Base-by-base conservation (phyloP, 192 early-diverging fungal genomes). In the Thamnidium elegans region DNA sequence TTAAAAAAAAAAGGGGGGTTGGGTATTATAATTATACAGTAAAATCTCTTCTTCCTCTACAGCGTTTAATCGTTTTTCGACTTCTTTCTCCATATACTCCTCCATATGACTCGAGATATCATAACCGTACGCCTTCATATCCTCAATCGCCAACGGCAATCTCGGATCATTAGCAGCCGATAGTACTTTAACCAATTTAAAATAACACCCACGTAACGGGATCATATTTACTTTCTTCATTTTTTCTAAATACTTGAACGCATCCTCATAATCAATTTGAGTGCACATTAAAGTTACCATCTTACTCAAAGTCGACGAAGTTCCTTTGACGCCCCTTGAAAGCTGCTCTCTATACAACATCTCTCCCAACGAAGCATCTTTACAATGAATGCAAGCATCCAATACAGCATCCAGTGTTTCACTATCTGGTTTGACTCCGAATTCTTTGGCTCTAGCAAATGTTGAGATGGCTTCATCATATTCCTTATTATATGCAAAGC, bases 221-320 rank as follows among this genome's bases (percentile, higher is more conserved):
- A 81, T 70, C 59, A 85, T 78, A 59, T 72, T 70, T 17, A 74
- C 67, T 19, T 80, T 73, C 66, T 86, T 86, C 86, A 89, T 86
- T 48, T 88, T 75, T 60, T 89, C 86, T 46, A 91, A 65, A 53
- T 88, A 91, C 48, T 78, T 69, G 58, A 91, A 91, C 14, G 85
- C 88, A 39, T 86, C 86, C 66, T 91, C 87, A 60, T 88, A 91
- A 74, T 86, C 83, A 59, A 76, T 74, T 64, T 86, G 78, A 0
- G 70, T 69, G 43, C 77, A 75, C 20, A 78, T 75, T 15, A 84
- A 45, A 11, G 65, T 62, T 5, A 91, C 71, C 84, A 91, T 78
- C 32, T 76, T 74, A 63, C 79, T 80, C 55, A 86, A 82, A 0
- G 82, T 75, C 1, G 59, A 63, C 20, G 72, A 54, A 1, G 78